Conservation (phyloP, 176 grass and related monocot species). For the Elymus sibiricus region DNA sequence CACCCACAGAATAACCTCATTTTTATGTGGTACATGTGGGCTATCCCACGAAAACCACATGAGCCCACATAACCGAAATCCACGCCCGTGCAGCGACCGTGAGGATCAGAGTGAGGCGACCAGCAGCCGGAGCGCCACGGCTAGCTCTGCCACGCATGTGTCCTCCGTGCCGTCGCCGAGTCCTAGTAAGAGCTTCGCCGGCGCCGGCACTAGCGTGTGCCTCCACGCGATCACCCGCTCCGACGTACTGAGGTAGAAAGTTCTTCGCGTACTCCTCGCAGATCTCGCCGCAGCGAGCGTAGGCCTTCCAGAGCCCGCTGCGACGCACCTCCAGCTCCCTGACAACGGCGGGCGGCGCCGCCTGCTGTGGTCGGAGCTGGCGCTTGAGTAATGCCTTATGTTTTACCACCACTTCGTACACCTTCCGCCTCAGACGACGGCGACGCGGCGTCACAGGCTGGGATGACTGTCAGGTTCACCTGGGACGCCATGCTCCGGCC, state of each 20-base stretch:
- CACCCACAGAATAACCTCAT: no score
- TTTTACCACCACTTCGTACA: slow-evolving; percentile 84
- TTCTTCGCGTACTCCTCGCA: slow-evolving; percentile 94
- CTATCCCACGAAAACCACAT: no score
- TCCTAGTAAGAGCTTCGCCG: no score
- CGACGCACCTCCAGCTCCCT: slow-evolving; percentile 26
- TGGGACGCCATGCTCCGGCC: background rate
- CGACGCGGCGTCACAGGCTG: slow-evolving; percentile 42
- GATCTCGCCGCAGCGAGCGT: slow-evolving; percentile 63
- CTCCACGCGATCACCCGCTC: no score
- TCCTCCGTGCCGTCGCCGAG: no score
- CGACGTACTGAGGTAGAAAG: slow-evolving; percentile 80
- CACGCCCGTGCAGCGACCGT: no score
- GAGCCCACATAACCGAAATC: no score
- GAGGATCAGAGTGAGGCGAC: no score
- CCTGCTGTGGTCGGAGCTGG: slow-evolving; percentile 23
- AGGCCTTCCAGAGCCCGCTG: slow-evolving; percentile 64
- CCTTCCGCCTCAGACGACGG: slow-evolving; percentile 66
- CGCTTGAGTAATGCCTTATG: slow-evolving; percentile 65
- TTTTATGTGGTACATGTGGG: no score
- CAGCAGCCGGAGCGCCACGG: no score
- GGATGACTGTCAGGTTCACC: slow-evolving; percentile 50
- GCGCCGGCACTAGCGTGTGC: no score
- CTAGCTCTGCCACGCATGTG: no score
- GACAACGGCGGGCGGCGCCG: background rate